A percentile compares a stretch with the other conserved stretches of the same genome.
These are phyloP conservation scores for Botryotinia calthae DNA, from an alignment of 2,329 filamentous ascomycete species.

Conservation along the genomic window DNA sequence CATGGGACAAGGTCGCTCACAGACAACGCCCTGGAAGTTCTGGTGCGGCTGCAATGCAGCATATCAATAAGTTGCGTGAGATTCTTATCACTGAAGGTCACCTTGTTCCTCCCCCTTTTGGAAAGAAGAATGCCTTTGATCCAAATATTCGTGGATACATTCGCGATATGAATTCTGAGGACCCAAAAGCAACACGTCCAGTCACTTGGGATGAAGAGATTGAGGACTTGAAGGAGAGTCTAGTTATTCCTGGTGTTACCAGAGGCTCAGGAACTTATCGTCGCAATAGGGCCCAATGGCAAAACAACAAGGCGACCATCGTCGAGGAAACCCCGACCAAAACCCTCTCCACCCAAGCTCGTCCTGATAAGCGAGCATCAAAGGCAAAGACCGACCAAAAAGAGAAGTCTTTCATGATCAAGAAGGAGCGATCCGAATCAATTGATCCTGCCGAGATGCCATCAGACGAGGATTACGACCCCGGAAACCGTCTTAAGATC, in stretches of 20 bases:
- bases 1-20: constrained; percentile 34
- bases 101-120: constrained; percentile 34
- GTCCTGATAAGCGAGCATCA: not conserved
- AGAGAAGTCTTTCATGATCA: not conserved
- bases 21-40: constrained; percentile 33
- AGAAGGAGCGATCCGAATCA: constrained; percentile 11
- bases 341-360: not conserved
- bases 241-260: constrained; percentile 26
- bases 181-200: constrained; percentile 17
- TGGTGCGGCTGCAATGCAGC: constrained; percentile 29
- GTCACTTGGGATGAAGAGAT: constrained; percentile 30
- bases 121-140: constrained; percentile 24
- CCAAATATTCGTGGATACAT: constrained; percentile 30
- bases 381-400: not conserved
- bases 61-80: constrained; percentile 32
- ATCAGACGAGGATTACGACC: constrained; percentile 23
- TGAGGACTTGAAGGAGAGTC: constrained; percentile 28
- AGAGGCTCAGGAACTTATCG: constrained; percentile 35
- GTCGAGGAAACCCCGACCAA: constrained; percentile 9
- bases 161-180: constrained; percentile 26
- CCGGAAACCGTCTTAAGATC: constrained; percentile 10
- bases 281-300: not conserved
- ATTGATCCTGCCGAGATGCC: constrained; percentile 17
- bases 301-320: not conserved
- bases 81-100: constrained; percentile 34